Base-by-base conservation (phyloP, 495 filamentous ascomycete genomes). In the Penicillium tannophilum region DNA sequence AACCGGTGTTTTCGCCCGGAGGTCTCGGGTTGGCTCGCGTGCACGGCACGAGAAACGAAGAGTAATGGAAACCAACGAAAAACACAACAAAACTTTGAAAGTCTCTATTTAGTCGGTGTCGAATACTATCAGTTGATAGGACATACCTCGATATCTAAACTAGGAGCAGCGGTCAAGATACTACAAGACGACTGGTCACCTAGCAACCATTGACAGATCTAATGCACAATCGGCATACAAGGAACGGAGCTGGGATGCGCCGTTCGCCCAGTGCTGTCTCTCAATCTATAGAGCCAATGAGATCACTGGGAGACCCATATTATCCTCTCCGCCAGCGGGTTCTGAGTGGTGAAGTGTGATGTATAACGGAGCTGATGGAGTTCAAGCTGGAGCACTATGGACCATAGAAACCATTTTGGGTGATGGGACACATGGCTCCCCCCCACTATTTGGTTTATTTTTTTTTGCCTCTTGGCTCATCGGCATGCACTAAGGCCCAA, bases 131-230 rank as follows among this genome's bases (percentile, higher is more conserved):
- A 4, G 7, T 45, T n/a, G 43, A 45, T 46, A 41, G 39, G 6
- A 3, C 16, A n/a, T 41, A 4, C 26, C 44, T 0, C 11, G 24
- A 2, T 33, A 30, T 17, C n/a, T 3, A 23, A 31, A 20, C 2
- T 23, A 46, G 36, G 44, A 60, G 53, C 49, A 62, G 65, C 65
- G 65, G 65, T 68, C 55, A 61, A 52, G 17, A 59, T 52, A 17
- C 49, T 6, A 52, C 33, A 3, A 20, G 33, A 31, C 49, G 61
- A 66, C 51, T 60, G 58, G 64, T 69, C 60, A 64, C 67, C 67
- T 59, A 65, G 65, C 67, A 70, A 70, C 65, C 60, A 61, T 58
- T 47, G 62, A 68, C 50, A 68, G 62, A 67, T 70, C 65, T 47
- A 52, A 63, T 65, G 54, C 58, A 57, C 17, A 41, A 41, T 41